Evolutionary conservation across 202 grass and related monocot species (phyloP).

Genomic region (Carex arenaria): DNA sequence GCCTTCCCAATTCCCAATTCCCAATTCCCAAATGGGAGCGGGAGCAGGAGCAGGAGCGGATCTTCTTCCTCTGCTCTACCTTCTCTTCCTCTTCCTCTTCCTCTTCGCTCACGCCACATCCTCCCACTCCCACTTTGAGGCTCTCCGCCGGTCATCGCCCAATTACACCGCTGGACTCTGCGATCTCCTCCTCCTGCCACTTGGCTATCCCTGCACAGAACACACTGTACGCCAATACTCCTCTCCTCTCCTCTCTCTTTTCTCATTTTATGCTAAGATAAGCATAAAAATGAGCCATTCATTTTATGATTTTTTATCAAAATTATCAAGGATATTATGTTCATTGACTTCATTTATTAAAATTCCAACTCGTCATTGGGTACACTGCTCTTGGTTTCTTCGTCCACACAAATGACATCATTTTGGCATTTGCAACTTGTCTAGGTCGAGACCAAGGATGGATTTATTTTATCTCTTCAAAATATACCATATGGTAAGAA

Average conservation of each 20-base stretch:
- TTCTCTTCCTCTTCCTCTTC: constrained; percentile 12
- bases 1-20: too few species aligned
- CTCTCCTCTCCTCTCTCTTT: not conserved
- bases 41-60: constrained; percentile 12
- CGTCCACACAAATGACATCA: too few species aligned
- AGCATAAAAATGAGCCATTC: not conserved
- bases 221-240: constrained; percentile 45
- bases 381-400: not conserved
- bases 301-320: not conserved
- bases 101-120: not conserved
- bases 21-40: not conserved
- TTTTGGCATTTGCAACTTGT: not conserved
- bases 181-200: constrained; percentile 51
- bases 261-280: not conserved
- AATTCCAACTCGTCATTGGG: not conserved
- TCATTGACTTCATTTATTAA: not conserved
- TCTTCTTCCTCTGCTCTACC: constrained; percentile 3
- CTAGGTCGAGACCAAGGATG: constrained; percentile 82
- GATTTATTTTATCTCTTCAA: constrained; percentile 79
- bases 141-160: constrained; percentile 7
- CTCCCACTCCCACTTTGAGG: constrained; percentile 8
- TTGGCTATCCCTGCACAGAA: constrained; percentile 76
- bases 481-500: constrained; percentile 63
- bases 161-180: constrained; percentile 40
- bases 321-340: not conserved